Percentiles rank a stretch among this genome's conserved stretches.
These are phyloP conservation scores for Hanseniaspora jakobsenii DNA, from an alignment of 805 yeast genomes.

Conservation along the genomic window DNA sequence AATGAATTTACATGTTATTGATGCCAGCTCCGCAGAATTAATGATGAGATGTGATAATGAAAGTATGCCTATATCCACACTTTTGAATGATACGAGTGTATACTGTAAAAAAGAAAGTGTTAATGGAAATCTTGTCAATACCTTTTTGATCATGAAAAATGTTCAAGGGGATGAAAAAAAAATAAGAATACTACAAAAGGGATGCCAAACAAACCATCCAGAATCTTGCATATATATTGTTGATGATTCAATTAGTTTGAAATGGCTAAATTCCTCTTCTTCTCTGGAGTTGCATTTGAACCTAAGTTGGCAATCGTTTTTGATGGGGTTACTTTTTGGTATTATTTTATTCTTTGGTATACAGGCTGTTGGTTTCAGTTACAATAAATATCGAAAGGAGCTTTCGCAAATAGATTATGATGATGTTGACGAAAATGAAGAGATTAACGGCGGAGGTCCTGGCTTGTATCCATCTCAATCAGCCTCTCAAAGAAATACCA, in stretches of 20 bases:
- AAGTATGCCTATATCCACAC: constrained; percentile 31
- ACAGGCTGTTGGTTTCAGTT: constrained; percentile 29
- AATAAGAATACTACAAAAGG: constrained; percentile 48
- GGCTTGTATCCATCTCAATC: not conserved
- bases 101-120: constrained; percentile 33
- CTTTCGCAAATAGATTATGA: not conserved
- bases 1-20: constrained; percentile 57
- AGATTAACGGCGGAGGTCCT: not conserved
- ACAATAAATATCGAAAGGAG: constrained; percentile 11
- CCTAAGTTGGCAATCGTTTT: constrained; percentile 56
- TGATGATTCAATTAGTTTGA: constrained; percentile 54
- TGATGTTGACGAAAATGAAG: not conserved
- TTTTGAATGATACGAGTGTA: constrained; percentile 30
- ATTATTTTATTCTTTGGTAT: constrained; percentile 33
- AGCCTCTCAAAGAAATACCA: not conserved
- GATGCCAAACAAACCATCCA: constrained; percentile 38
- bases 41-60: constrained; percentile 38
- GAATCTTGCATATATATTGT: constrained; percentile 47
- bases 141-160: constrained; percentile 18
- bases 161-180: constrained; percentile 39
- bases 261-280: constrained; percentile 39
- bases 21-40: constrained; percentile 38
- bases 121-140: constrained; percentile 31
- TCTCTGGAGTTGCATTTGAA: constrained; percentile 44
- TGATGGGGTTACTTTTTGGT: constrained; percentile 56